Evolutionary conservation across 73 alveolate genomes (phyloP).

Genomic region (Paraurostyla sp.): DNA sequence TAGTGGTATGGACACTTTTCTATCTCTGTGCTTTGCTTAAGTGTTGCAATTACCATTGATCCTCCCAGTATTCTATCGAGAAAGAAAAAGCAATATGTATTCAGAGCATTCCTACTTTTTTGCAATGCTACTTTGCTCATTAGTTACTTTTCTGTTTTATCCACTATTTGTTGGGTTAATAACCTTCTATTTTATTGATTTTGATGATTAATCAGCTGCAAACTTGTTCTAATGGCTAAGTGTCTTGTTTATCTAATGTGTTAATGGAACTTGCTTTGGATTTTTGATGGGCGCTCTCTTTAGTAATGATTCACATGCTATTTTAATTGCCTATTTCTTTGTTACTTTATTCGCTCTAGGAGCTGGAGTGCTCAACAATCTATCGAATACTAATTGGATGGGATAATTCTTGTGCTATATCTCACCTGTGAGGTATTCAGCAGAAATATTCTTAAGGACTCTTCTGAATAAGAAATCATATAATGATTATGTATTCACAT

Average conservation of each 20-base stretch:
- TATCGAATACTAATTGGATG: neutral
- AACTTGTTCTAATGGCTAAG: constrained; percentile 13
- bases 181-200: neutral
- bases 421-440: constrained; percentile 21
- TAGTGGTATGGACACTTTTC: neutral
- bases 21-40: constrained; percentile 18
- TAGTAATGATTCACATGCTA: neutral
- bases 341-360: neutral
- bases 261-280: constrained; percentile 46
- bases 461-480: neutral
- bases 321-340: neutral
- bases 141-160: neutral
- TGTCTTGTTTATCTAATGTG: constrained; percentile 8
- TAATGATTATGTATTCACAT: neutral
- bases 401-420: constrained; percentile 15
- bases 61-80: constrained; percentile 54
- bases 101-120: constrained; percentile 30
- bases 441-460: constrained; percentile 22
- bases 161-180: neutral
- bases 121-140: neutral
- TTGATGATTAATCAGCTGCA: constrained; percentile 23
- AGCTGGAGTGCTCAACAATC: constrained; percentile 14
- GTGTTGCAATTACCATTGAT: constrained; percentile 15
- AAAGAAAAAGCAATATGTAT: constrained; percentile 32
- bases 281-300: constrained; percentile 45